These are phyloP conservation scores for Diversispora eburnea DNA, from an alignment of 192 early-diverging fungal species.

Conservation along the genomic window DNA sequence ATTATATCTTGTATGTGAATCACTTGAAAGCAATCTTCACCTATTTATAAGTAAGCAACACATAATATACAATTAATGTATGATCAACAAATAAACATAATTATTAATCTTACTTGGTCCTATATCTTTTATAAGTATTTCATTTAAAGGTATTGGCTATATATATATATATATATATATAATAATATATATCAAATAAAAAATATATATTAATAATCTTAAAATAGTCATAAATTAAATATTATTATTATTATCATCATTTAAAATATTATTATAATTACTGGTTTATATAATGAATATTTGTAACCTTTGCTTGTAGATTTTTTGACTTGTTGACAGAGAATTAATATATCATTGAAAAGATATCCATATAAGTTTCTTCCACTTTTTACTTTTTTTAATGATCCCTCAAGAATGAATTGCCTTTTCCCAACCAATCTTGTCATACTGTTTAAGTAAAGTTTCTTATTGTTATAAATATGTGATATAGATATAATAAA, in stretches of 20 bases:
- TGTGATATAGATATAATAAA: background rate
- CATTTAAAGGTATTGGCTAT: constrained; percentile 21
- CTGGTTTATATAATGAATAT: constrained; percentile 21
- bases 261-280: background rate
- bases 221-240: background rate
- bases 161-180: background rate
- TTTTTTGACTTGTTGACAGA: constrained; percentile 29
- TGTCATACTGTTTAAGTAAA: constrained; percentile 59
- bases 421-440: constrained; percentile 52
- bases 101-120: constrained; percentile 1
- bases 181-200: background rate
- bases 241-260: background rate
- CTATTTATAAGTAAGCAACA: background rate
- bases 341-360: constrained; percentile 71
- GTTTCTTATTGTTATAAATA: constrained; percentile 30
- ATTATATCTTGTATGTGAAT: constrained; percentile 13
- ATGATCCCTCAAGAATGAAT: constrained; percentile 66
- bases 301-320: constrained; percentile 6
- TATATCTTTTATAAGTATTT: constrained; percentile 20
- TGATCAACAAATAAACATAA: background rate
- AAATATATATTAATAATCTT: background rate
- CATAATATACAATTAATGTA: background rate
- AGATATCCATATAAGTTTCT: constrained; percentile 68
- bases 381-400: constrained; percentile 75
- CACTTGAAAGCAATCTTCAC: constrained; percentile 19